phyloP scores from a whole-genome alignment of 129 eudicot species.

The Ambrosia trifida region DNA sequence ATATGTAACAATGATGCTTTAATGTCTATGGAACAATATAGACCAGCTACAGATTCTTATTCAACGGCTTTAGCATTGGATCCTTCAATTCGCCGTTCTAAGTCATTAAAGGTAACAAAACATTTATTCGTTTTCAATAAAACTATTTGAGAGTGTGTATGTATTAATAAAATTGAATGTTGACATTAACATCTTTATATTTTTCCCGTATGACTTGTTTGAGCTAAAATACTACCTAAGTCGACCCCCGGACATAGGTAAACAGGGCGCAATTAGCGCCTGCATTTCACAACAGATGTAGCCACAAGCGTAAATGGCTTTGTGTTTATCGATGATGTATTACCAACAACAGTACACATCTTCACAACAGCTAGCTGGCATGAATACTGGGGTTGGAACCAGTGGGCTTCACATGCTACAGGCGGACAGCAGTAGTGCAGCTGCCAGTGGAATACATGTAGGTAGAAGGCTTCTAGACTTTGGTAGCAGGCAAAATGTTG shows the following conservation, averaged over 20 bases:
- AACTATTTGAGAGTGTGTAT: not conserved
- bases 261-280: too few species aligned
- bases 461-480: too few species aligned
- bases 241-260: not conserved
- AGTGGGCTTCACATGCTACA: too few species aligned
- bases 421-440: too few species aligned
- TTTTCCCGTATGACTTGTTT: not conserved
- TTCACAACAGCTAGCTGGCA: too few species aligned
- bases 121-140: not conserved
- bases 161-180: not conserved
- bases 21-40: slow-evolving; percentile 69
- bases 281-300: too few species aligned
- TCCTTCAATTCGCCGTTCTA: slow-evolving; percentile 76
- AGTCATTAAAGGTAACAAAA: slow-evolving; percentile 69
- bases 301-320: too few species aligned
- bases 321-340: too few species aligned
- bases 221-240: not conserved
- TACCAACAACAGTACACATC: too few species aligned
- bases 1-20: slow-evolving; percentile 79
- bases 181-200: not conserved
- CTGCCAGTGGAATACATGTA: too few species aligned
- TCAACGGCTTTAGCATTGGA: slow-evolving; percentile 65
- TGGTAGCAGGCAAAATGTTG: too few species aligned
- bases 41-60: slow-evolving; percentile 61
- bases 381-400: too few species aligned